Evolutionary conservation across 345 rosid genomes (phyloP).

Genomic region (Citrus medica): DNA sequence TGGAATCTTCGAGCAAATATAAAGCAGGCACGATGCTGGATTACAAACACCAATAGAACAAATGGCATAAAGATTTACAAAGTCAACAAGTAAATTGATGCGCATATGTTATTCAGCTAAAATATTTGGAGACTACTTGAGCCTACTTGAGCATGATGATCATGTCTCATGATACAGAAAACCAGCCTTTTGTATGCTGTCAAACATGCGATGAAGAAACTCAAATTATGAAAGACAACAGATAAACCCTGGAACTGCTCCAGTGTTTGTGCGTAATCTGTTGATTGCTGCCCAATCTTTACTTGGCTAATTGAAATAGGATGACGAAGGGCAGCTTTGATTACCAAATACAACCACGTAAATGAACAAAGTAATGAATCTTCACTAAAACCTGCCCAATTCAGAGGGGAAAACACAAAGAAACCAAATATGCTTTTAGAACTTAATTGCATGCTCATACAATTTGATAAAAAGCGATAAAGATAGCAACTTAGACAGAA

Average conservation of each 20-base stretch:
- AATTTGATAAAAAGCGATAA: background rate
- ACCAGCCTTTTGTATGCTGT: slow-evolving; percentile 3
- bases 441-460: background rate
- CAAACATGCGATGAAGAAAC: background rate
- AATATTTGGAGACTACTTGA: background rate
- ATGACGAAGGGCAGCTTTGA: background rate
- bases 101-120: slow-evolving; percentile 6
- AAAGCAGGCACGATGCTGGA: background rate
- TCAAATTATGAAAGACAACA: background rate
- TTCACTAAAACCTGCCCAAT: slow-evolving; percentile 6
- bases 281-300: background rate
- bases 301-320: background rate
- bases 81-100: background rate
- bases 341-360: background rate
- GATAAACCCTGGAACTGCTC: background rate
- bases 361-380: background rate
- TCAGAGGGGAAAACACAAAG: background rate
- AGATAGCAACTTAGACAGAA: background rate
- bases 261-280: background rate
- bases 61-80: background rate
- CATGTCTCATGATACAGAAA: slow-evolving; percentile 13
- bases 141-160: slow-evolving; percentile 3
- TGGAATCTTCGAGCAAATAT: background rate
- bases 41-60: background rate
- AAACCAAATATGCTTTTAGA: background rate